Conservation (phyloP, 768 basidiomycete species). For the Xanthoconium stramineum region DNA sequence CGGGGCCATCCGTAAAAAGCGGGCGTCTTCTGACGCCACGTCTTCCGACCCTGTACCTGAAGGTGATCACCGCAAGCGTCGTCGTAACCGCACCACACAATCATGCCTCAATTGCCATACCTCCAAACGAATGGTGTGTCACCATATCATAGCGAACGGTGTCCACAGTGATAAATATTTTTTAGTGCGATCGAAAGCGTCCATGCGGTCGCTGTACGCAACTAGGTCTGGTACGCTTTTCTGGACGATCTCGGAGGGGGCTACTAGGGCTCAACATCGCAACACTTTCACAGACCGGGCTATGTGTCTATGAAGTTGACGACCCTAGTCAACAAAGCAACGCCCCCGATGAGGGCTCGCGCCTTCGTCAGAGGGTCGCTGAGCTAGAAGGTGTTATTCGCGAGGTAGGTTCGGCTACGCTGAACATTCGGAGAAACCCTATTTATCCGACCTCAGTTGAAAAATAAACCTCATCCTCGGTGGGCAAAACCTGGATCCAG, state of each 20-base stretch:
- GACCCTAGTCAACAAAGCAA: constrained; percentile 58
- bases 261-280: constrained; percentile 4
- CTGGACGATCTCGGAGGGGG: constrained; percentile 25
- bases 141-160: background rate
- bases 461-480: constrained; percentile 69
- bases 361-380: constrained; percentile 70
- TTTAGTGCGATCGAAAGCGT: constrained; percentile 46
- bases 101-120: constrained; percentile 73
- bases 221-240: constrained; percentile 35
- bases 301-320: constrained; percentile 84
- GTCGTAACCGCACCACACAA: constrained; percentile 70
- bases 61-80: constrained; percentile 56
- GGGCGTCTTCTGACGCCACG: constrained; percentile 21
- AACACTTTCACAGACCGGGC: constrained; percentile 52
- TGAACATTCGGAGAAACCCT: background rate
- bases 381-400: constrained; percentile 83
- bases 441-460: constrained; percentile 42
- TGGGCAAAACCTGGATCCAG: constrained; percentile 40
- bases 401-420: constrained; percentile 43
- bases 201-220: constrained; percentile 46
- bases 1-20: constrained; percentile 29
- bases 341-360: constrained; percentile 57
- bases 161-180: background rate
- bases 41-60: constrained; percentile 36
- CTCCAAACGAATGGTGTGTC: constrained; percentile 66